A percentile compares a stretch with the other conserved stretches of the same genome.
These are phyloP conservation scores for Spathaspora hagerdaliae DNA, from an alignment of 805 yeast species.

Conservation along the genomic window DNA sequence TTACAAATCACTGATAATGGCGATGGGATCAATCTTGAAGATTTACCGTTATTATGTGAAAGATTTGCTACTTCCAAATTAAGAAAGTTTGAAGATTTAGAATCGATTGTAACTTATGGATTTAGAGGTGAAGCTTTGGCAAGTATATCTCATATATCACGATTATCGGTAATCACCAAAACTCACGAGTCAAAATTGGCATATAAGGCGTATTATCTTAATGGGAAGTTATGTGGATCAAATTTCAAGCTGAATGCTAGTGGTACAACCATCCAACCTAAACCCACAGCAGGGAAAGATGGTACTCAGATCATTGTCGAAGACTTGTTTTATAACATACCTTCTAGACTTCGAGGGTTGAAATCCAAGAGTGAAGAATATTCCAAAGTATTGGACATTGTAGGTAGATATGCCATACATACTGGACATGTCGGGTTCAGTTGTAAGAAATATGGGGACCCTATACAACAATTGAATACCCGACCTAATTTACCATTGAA, in stretches of 20 bases:
- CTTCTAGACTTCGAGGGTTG: slow-evolving; percentile 69
- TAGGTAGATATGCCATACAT: slow-evolving; percentile 80
- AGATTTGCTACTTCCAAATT: slow-evolving; percentile 92
- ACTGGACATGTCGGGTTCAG: slow-evolving; percentile 65
- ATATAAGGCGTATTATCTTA: slow-evolving; percentile 61
- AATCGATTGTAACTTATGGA: slow-evolving; percentile 74
- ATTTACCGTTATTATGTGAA: slow-evolving; percentile 77
- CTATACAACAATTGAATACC: slow-evolving; percentile 61
- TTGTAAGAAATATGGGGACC: slow-evolving; percentile 76
- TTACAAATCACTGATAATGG: slow-evolving; percentile 92
- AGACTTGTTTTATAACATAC: slow-evolving; percentile 85
- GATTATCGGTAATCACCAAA: slow-evolving; percentile 76
- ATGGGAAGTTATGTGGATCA: slow-evolving; percentile 56
- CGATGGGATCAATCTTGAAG: slow-evolving; percentile 68
- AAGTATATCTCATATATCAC: slow-evolving; percentile 85
- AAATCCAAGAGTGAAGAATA: slow-evolving; percentile 71
- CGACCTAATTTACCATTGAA: slow-evolving; percentile 45
- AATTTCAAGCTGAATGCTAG: slow-evolving; percentile 32
- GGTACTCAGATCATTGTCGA: slow-evolving; percentile 88
- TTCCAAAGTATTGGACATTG: slow-evolving; percentile 71
- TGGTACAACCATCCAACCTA: slow-evolving; percentile 41
- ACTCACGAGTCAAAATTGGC: slow-evolving; percentile 60
- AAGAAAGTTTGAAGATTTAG: slow-evolving; percentile 67
- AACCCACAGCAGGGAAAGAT: slow-evolving; percentile 77
- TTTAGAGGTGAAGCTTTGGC: slow-evolving; percentile 97